Base-by-base conservation (phyloP, 306 rosid genomes). In the Cercis canadensis region DNA sequence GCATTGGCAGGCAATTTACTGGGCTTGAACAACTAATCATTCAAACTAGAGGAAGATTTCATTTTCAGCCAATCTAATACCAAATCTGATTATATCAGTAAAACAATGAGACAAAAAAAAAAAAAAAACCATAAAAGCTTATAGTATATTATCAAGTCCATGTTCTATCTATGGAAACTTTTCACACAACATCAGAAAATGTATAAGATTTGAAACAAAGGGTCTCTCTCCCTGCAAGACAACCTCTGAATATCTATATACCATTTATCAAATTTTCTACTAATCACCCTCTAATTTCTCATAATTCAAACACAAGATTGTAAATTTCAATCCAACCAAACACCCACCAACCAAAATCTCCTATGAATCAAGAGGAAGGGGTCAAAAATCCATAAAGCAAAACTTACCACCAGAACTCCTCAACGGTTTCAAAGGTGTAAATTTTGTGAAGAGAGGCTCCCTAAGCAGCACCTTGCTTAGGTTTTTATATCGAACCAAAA, bases 401-500 rank as follows among this genome's bases (percentile, higher is more conserved):
- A 34, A 21, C 76, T 2, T 37, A 94, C 97, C 97, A 82, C 97
- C 97, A 94, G 40, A 94, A 94, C 58, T 94, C 99, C 57, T 94
- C 95, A 19, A 94, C 85, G 69, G 96, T 90, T 3, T 94, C 99
- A 41, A 94, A 94, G 73, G 92, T 72, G 83, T 89, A 87, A 57
- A 83, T 85, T 13, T 84, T 80, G 63, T 90, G 94, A 13, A 94
- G 95, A 65, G 91, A 72, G 70, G 90, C 45, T 36, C 99, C 99
- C 99, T 97, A 94, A 45, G 85, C 95, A 40, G 92, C 90, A 52
- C 96, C 99, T 83, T 87, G 96, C 77, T 94, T 94, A 29, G 96
- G 86, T 72, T 85, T 89, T 2, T 96, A 86, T 94, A 62, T 91
- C 99, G 78, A 81, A 91, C 99, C 99, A 95, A 78, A 95, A 91